Evolutionary conservation across 129 eudicot species (phyloP), one percentile per base, ranked within the genome.

Genomic region (Chrysanthemum seticuspe): DNA sequence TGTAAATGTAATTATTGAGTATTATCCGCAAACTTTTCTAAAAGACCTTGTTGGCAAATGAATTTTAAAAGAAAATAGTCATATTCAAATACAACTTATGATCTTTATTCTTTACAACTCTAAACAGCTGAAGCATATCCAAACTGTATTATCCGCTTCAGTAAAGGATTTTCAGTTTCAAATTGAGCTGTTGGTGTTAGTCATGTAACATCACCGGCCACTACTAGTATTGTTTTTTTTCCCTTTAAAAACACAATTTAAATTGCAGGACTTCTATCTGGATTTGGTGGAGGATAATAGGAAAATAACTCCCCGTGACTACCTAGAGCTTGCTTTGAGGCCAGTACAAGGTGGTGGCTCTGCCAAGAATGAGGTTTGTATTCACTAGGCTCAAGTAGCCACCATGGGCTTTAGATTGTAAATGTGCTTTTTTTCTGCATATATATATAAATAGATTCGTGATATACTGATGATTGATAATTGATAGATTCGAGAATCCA

Each of bases 301-400:
- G 82, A 91, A 75, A 83, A 95, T 95, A 74, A 91, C 99, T 56
- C 99, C 97, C 5, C 99, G 99, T 72, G 99, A 91, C 80, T 95
- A 95, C 80, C 85, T 95, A 31, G 99, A 95, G 82, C 87, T 90
- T 68, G 97, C 97, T 79, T 71, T 95, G 83, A 85, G 90, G 76
- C 91, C 99, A 16, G 91, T 88, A 64, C 85, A 90, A 81, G 99
- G 99, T 65, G 86, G 91, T 64, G 84, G 77, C 65, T 83, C 96
- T 69, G 86, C 99, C 71, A 95, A 95, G 78, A 91, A 95, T 74
- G 97, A 95, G 97, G 99, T 95, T 57, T 36, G 44, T 36, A 10
- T 57, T 1, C 44, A n/a, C 57, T 71, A 44, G 61, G 73, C 52
- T 68, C 61, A 51, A 18, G 53, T 21, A 13, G 49, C 60, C 10